phyloP scores from a whole-genome alignment of 768 basidiomycete species.

The Cubamyces lactineus region DNA sequence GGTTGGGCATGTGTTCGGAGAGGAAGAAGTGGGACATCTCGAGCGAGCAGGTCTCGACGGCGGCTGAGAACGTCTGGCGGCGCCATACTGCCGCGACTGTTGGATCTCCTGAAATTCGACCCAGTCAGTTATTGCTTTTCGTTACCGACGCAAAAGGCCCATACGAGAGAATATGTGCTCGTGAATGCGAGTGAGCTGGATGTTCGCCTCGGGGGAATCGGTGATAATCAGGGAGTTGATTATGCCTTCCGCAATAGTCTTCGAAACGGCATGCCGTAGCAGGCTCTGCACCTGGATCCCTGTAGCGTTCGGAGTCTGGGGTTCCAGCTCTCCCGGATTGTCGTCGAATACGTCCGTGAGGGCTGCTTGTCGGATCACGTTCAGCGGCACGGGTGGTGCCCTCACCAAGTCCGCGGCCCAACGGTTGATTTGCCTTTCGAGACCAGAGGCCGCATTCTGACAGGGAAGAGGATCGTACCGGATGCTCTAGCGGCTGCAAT shows the following conservation, averaged over 20 bases:
- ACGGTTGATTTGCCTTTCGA: conserved; percentile 83
- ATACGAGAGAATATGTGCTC: conserved; percentile 84
- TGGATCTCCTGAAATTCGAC: conserved; percentile 62
- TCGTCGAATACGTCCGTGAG: conserved; percentile 60
- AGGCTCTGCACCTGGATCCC: conserved; percentile 80
- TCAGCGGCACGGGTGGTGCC: conserved; percentile 54
- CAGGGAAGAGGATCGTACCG: neutral
- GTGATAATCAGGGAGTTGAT: conserved; percentile 88
- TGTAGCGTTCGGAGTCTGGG: conserved; percentile 33
- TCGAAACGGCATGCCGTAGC: conserved; percentile 79
- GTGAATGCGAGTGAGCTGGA: conserved; percentile 84
- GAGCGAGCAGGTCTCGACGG: conserved; percentile 75
- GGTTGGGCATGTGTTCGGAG: conserved; percentile 68
- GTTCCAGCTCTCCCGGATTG: conserved; percentile 46
- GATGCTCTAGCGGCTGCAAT: neutral
- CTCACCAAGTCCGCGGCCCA: conserved; percentile 82
- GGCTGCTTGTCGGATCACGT: conserved; percentile 58
- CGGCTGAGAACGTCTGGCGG: conserved; percentile 86
- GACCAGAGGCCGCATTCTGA: conserved; percentile 79
- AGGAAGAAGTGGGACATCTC: conserved; percentile 72
- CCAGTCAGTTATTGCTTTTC: conserved; percentile 11
- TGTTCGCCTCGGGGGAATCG: conserved; percentile 81
- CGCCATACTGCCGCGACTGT: conserved; percentile 91
- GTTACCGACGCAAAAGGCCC: conserved; percentile 28
- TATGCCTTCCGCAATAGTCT: conserved; percentile 75